A percentile compares a stretch with the other conserved stretches of the same genome.
Evolutionary conservation across 2,329 filamentous ascomycete genomes (phyloP).

Genomic region (Penicillium digitatum): DNA sequence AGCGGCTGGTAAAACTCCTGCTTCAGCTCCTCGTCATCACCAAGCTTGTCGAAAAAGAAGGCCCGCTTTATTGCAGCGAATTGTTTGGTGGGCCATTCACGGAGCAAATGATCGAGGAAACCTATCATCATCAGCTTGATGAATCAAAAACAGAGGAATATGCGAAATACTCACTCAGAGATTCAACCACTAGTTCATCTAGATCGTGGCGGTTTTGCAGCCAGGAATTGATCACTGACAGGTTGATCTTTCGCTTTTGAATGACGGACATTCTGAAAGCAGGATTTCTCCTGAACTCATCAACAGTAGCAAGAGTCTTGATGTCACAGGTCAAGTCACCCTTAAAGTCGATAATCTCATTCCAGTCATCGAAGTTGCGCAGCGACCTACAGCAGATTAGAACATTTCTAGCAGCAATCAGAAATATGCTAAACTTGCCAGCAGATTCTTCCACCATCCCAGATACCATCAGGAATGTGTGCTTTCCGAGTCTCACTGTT

Average conservation of each 20-base stretch:
- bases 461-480: constrained; percentile 52
- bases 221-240: constrained; percentile 64
- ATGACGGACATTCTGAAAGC: constrained; percentile 57
- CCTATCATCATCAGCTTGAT: constrained; percentile 40
- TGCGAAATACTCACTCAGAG: constrained; percentile 58
- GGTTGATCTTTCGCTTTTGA: constrained; percentile 59
- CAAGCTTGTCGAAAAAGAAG: constrained; percentile 62
- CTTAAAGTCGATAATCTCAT: constrained; percentile 68
- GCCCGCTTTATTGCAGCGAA: constrained; percentile 73
- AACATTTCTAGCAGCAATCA: constrained; percentile 33
- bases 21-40: constrained; percentile 54
- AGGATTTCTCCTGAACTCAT: constrained; percentile 1
- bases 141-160: background rate
- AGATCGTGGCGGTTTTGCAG: constrained; percentile 58
- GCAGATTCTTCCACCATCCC: constrained; percentile 78
- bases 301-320: constrained; percentile 38
- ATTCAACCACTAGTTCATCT: constrained; percentile 67
- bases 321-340: constrained; percentile 53
- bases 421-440: constrained; percentile 56
- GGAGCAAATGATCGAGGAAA: constrained; percentile 85
- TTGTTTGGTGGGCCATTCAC: constrained; percentile 67
- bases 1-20: constrained; percentile 8
- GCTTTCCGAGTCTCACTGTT: constrained; percentile 47
- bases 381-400: constrained; percentile 35
- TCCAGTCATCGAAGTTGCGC: constrained; percentile 38